Conservation (phyloP, 2,329 filamentous ascomycete species). For the Didymella glomerata region DNA sequence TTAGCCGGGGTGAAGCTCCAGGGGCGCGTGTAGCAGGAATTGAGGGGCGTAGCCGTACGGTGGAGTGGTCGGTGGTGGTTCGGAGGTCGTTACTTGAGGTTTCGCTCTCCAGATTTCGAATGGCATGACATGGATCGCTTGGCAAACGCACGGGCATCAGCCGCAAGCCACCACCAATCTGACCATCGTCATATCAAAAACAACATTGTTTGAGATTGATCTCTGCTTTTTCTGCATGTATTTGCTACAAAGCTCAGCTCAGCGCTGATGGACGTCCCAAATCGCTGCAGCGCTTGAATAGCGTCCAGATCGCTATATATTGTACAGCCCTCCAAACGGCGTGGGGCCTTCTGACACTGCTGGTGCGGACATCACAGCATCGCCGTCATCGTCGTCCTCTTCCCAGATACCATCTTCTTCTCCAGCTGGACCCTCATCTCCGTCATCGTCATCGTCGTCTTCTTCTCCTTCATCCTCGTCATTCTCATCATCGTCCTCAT, state of each 20-base stretch:
- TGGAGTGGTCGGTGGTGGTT: constrained; percentile 37
- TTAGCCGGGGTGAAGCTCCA: constrained; percentile 37
- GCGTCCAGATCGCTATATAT: constrained; percentile 16
- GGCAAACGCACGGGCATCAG: background rate
- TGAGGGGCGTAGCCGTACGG: constrained; percentile 35
- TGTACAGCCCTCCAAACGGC: constrained; percentile 39
- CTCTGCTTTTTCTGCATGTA: background rate
- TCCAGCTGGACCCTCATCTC: constrained; percentile 18
- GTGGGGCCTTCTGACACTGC: constrained; percentile 31
- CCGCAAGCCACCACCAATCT: constrained; percentile 5
- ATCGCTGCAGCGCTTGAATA: background rate
- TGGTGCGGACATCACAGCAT: constrained; percentile 23
- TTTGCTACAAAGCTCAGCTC: background rate
- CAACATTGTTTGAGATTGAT: background rate
- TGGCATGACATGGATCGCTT: constrained; percentile 23
- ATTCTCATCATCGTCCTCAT: constrained; percentile 25
- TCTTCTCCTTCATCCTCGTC: constrained; percentile 30
- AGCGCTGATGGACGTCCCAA: background rate
- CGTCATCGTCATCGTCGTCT: constrained; percentile 28
- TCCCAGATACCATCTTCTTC: constrained; percentile 7
- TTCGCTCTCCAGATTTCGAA: constrained; percentile 24
- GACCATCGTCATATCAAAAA: background rate
- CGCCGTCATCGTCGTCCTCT: constrained; percentile 28
- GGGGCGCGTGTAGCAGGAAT: constrained; percentile 26
- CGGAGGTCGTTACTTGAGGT: constrained; percentile 37